Conservation (phyloP, 2,329 filamentous ascomycete genomes). For the Arthrocladium fulminans region DNA sequence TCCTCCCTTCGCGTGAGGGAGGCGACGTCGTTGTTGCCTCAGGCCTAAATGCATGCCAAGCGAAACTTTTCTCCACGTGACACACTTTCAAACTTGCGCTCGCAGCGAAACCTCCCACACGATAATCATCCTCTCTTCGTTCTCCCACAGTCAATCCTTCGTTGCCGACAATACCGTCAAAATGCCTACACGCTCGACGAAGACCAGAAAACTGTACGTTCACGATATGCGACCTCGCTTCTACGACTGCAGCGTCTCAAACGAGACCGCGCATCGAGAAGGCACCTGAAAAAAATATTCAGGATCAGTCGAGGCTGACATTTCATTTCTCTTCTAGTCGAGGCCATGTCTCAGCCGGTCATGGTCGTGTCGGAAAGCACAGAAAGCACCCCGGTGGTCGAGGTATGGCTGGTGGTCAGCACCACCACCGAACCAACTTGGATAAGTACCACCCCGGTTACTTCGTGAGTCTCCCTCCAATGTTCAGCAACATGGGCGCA, state of each 20-base stretch:
- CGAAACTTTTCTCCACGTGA: conserved; percentile 2
- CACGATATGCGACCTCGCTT: conserved; percentile 7
- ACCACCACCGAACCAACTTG: conserved; percentile 92
- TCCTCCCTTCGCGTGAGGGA: too few species aligned
- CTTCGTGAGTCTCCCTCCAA: conserved; percentile 55
- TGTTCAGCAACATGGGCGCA: neutral
- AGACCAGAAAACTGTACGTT: conserved; percentile 43
- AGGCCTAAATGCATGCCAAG: neutral
- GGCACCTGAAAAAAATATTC: conserved; percentile 8
- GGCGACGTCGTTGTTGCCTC: neutral
- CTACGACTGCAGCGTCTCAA: neutral
- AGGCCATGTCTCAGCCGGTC: conserved; percentile 96
- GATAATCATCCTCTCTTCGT: neutral
- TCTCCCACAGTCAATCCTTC: too few species aligned
- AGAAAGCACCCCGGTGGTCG: conserved; percentile 77
- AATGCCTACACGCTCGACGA: conserved; percentile 44
- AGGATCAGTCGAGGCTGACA: conserved; percentile 24
- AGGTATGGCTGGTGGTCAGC: conserved; percentile 95
- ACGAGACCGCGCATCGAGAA: conserved; percentile 6
- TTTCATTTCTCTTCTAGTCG: conserved; percentile 49
- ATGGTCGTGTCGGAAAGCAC: conserved; percentile 98
- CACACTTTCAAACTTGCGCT: conserved; percentile 1
- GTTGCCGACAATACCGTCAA: conserved; percentile 30
- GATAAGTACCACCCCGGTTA: conserved; percentile 97
- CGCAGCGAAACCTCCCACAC: neutral